These are phyloP conservation scores for Raphidocelis subcapitata DNA, from an alignment of 139 green algal species.

Conservation along the genomic window DNA sequence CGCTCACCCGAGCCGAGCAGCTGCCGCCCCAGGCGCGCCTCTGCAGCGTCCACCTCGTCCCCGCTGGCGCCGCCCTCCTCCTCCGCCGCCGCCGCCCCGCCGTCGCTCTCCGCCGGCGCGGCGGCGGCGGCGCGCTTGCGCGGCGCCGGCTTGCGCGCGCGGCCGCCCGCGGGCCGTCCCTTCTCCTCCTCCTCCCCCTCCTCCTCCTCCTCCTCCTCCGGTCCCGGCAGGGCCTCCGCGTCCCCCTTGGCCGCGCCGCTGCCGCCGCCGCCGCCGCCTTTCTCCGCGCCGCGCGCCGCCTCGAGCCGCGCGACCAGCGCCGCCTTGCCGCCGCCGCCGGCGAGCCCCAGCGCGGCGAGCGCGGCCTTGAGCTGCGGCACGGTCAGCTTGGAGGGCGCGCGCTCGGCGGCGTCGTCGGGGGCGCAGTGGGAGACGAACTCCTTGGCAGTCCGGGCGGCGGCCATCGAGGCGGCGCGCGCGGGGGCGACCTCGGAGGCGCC, in stretches of 20 bases:
- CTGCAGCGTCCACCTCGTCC: not conserved
- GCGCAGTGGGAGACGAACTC: constrained; percentile 76
- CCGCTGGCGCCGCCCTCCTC: not conserved
- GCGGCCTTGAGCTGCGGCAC: constrained; percentile 39
- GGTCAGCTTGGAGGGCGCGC: constrained; percentile 38
- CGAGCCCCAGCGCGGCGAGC: constrained; percentile 31
- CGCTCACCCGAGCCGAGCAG: not conserved
- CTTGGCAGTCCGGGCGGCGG: constrained; percentile 16
- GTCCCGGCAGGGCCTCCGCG: not conserved
- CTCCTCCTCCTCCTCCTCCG: not conserved
- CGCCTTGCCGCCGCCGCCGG: constrained; percentile 31
- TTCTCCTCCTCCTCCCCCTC: not conserved
- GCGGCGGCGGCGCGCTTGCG: not conserved
- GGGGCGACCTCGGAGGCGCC: not conserved
- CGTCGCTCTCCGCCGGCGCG: not conserved
- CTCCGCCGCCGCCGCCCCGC: not conserved
- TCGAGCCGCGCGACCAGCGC: constrained; percentile 35
- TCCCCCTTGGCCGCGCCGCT: not conserved
- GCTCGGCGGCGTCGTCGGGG: constrained; percentile 51
- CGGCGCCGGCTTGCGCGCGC: not conserved
- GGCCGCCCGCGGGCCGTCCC: not conserved
- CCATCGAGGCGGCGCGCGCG: not conserved
- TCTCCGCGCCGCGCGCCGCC: constrained; percentile 11
- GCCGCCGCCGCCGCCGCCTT: not conserved
- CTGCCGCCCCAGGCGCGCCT: not conserved